Evolutionary conservation across 2,329 filamentous ascomycete species (phyloP).

Genomic region (Trichoderma sp.): DNA sequence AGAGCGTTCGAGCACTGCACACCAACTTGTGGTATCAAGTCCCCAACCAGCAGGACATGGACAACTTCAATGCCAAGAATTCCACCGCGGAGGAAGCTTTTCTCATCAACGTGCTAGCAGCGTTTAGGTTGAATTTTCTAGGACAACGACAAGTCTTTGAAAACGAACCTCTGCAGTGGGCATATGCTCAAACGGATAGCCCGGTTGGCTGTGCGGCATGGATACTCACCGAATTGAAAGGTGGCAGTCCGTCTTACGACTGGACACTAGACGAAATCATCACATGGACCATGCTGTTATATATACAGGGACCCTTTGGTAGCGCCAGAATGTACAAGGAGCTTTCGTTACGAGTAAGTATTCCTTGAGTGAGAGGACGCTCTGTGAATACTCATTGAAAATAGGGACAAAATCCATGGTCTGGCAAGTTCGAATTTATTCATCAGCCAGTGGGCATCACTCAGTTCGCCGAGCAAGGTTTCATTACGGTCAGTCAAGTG

Average conservation of each 20-base stretch:
- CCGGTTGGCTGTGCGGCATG: not conserved
- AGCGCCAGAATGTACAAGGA: not conserved
- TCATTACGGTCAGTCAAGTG: not conserved
- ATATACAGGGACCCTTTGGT: not conserved
- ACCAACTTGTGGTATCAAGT: not conserved
- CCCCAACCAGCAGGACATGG: not conserved
- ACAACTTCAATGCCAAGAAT: not conserved
- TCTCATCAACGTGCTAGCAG: not conserved
- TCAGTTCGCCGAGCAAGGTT: not conserved
- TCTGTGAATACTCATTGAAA: not conserved
- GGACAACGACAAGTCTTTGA: not conserved
- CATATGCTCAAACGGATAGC: not conserved
- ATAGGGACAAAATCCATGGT: slow-evolving; percentile 1
- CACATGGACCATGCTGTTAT: not conserved
- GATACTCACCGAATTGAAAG: not conserved
- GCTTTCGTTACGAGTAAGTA: not conserved
- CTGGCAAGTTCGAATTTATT: not conserved
- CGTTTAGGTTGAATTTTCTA: not conserved
- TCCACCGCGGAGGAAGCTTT: not conserved
- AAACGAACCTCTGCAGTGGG: not conserved
- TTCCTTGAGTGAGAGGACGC: rapidly evolving
- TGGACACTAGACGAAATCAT: not conserved
- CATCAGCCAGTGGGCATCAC: not conserved
- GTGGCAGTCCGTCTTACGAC: not conserved
- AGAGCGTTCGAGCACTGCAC: not conserved